Base-by-base conservation (phyloP, 441 rosid species). In the Euphorbia corollata region DNA sequence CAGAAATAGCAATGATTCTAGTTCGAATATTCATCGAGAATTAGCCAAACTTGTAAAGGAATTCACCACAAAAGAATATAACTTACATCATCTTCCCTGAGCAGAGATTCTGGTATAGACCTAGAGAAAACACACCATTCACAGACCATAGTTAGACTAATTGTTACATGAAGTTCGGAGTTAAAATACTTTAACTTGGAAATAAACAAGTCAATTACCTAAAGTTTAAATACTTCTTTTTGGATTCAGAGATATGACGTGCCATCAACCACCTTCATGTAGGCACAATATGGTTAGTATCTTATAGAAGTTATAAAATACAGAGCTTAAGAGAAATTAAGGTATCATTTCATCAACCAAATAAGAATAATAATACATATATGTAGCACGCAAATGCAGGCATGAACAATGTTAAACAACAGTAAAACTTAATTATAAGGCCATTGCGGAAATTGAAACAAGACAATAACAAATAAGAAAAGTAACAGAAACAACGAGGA, bases 31-130 rank as follows among this genome's bases (percentile, higher is more conserved):
- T 18, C 12, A 36, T 27, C 23, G 22, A 32, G 36, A 30, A 62
- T 0, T 45, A 12, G 32, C 18, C 8, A 22, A 66, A 68, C 36
- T 15, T 34, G 24, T 13, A 19, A 8, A 60, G 15, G 36, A 39
- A 51, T 54, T 48, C 51, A 55, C 24, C 43, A 32, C 5, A 4
- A 34, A 8, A 61, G 18, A 70, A 65, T 68, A 51, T 20, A 72
- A 84, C 86, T 77, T 81, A 87, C 96, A 78, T 87, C 96, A 74
- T 90, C 93, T 69, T 81, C 87, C 78, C 96, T 82, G 32, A 86
- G 86, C 71, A 86, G 45, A 62, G 87, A 82, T 72, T 90, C 93
- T 4, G 91, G 84, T 80, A 87, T 61, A 60, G 63, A 80, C 75
- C 93, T 90, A 76, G 38, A 61, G 16, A 51, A 47, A 61, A 34